Evolutionary conservation across 805 yeast species (phyloP), one percentile per base, ranked within the genome.

Genomic region (Pichia kluyveri): DNA sequence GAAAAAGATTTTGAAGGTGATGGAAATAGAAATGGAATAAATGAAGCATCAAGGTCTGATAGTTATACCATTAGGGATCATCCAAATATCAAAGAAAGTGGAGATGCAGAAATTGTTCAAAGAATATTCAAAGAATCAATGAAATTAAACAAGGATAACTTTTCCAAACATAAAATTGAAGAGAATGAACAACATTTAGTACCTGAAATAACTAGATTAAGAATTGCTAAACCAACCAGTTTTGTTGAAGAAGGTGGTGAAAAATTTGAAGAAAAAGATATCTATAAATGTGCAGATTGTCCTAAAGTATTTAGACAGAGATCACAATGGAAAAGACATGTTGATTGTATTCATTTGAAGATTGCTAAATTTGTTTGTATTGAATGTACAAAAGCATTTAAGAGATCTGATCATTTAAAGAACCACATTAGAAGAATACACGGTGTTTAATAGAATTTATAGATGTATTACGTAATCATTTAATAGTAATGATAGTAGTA

Each of bases 271-370:
- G 46, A 47, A 36, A 47, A 47, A 8, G 45, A 42, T 43, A 26
- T 43, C 18, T 73, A 73, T 44, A 46, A 48, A 17, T 52, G 60
- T 50, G 53, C 54, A 8, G 56, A 60, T 11, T 73, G 77, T 51
- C 51, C 56, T 1, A 72, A 70, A 54, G 56, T 59, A 4, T 82
- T 83, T 62, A 76, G 75, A 54, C 71, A 86, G 52, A 78, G 78
- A 55, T 86, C 83, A 51, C 86, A 82, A 59, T 66, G 81, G 57
- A 80, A 79, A 59, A 66, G 89, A 48, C 89, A 83, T 58, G 72
- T 78, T 60, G 66, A 86, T 49, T 79, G 84, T 23, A 79, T 82
- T 53, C 89, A 82, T 59, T 73, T 63, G 36, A 60, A 60, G 26
- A 82, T 28, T 64, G 73, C 52, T 75, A 77, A 55, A 69, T 82